Evolutionary conservation across 495 filamentous ascomycete species (phyloP).

Genomic region (Penicillium crystallinum): DNA sequence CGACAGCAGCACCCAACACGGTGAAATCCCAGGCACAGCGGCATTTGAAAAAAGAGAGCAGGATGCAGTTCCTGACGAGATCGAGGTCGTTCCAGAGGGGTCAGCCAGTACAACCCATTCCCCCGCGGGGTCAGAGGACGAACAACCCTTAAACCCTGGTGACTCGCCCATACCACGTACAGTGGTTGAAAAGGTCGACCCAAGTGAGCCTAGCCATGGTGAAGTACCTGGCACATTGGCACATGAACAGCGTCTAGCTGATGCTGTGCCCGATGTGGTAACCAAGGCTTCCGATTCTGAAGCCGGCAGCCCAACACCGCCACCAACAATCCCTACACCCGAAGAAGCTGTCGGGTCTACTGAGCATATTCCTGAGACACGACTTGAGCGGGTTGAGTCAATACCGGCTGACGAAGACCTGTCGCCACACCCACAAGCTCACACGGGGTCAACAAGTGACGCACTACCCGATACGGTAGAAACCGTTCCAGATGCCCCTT

Average conservation of each 20-base stretch:
- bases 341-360: constrained; percentile 13
- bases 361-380: constrained; percentile 41
- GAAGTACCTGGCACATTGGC: constrained; percentile 83
- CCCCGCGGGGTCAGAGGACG: constrained; percentile 26
- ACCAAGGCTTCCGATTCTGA: constrained; percentile 30
- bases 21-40: constrained; percentile 57
- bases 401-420: constrained; percentile 29
- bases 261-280: constrained; percentile 77
- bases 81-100: constrained; percentile 57
- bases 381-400: constrained; percentile 40
- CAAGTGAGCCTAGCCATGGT: constrained; percentile 63
- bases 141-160: constrained; percentile 43
- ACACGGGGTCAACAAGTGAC: constrained; percentile 41
- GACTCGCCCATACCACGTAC: constrained; percentile 70
- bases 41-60: constrained; percentile 53
- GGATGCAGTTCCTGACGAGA: constrained; percentile 63
- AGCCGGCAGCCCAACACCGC: constrained; percentile 13
- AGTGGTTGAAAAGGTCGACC: constrained; percentile 75
- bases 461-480: constrained; percentile 46
- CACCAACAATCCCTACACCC: constrained; percentile 14
- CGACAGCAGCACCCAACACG: constrained; percentile 52
- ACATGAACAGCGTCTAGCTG: constrained; percentile 66
- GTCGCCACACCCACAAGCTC: constrained; percentile 34
- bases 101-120: constrained; percentile 44
- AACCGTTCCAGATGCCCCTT: constrained; percentile 39